Base-by-base conservation (phyloP, 805 yeast genomes). In the Wickerhamomyces silvicola region DNA sequence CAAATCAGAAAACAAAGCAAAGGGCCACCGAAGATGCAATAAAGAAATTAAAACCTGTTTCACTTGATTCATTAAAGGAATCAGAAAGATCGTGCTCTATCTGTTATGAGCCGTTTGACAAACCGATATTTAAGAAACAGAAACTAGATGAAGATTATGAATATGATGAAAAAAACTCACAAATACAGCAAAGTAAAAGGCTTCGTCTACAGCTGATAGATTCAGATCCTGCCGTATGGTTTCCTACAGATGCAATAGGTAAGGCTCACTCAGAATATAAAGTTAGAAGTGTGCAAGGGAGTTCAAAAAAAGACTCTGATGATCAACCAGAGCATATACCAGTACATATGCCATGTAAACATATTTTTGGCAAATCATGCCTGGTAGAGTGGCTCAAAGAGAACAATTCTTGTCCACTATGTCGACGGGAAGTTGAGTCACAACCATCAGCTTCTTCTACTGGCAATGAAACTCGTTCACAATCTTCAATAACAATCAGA, bases 301-400 rank as follows among this genome's bases (percentile, higher is more conserved):
- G 8, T 16, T 7, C 30, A 23, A n/a, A 16, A 32, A 16, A 26
- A 18, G 25, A 9, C 9, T 5, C 3, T 5, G n/a, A 18, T 7
- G 22, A 27, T 3, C 33, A 35, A 17, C 36, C 34, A 11, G 43
- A 36, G 23, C 96, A 90, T 52, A 56, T 68, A 4, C 81, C 96
- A 0, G 68, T 82, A 0, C 60, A 70, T 37, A 67, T 88, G 75
- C 92, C 95, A 0, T 88, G 97, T 54, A 75, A 75, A 5, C 97
- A 88, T 52, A 55, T 78, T 0, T 90, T 90, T 64, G 97, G 97
- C 6, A 69, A 77, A 37, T 71, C 78, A 7, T 88, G 97, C 57
- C 62, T 88, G 15, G 68, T 66, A 30, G 84, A 82, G 46, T 90
- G 97, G 97, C 69, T 88, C 25, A 70, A 69, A 39, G 61, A 70